Percentiles rank a stretch among this genome's conserved stretches.
Conservation (phyloP, 129 eudicot genomes). For the Glebionis coronaria region DNA sequence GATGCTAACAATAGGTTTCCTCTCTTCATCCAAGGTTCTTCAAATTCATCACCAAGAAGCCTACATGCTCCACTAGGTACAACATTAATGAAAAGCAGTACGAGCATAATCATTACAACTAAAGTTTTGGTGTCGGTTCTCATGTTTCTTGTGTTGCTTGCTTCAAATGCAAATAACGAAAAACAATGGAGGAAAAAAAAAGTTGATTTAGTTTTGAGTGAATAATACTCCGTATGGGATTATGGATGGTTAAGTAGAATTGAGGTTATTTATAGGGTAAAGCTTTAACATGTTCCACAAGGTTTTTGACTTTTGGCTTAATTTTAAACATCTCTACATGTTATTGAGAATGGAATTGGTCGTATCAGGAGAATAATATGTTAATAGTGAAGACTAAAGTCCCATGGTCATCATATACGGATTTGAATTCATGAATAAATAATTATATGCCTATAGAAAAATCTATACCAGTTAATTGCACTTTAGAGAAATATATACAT, state of each 20-base stretch:
- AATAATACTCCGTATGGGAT: not conserved
- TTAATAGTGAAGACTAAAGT: too few species aligned
- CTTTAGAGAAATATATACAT: too few species aligned
- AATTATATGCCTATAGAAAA: too few species aligned
- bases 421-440: too few species aligned
- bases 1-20: slow-evolving; percentile 31
- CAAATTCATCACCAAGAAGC: slow-evolving; percentile 31
- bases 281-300: not conserved
- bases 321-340: slow-evolving; percentile 12
- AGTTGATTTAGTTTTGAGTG: not conserved
- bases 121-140: not conserved
- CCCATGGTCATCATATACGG: too few species aligned
- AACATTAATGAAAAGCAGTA: slow-evolving; percentile 14
- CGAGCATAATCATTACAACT: not conserved
- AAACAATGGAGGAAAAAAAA: slow-evolving; percentile 2
- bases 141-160: slow-evolving; percentile 14
- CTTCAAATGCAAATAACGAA: not conserved
- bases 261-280: slow-evolving; percentile 11
- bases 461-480: too few species aligned
- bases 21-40: slow-evolving; percentile 26
- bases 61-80: slow-evolving; percentile 26
- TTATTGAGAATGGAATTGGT: slow-evolving; percentile 18
- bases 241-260: not conserved
- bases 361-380: not conserved
- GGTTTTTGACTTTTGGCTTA: slow-evolving; percentile 1